phyloP scores from a whole-genome alignment of 345 rosid genomes.

The Alliaria petiolata region DNA sequence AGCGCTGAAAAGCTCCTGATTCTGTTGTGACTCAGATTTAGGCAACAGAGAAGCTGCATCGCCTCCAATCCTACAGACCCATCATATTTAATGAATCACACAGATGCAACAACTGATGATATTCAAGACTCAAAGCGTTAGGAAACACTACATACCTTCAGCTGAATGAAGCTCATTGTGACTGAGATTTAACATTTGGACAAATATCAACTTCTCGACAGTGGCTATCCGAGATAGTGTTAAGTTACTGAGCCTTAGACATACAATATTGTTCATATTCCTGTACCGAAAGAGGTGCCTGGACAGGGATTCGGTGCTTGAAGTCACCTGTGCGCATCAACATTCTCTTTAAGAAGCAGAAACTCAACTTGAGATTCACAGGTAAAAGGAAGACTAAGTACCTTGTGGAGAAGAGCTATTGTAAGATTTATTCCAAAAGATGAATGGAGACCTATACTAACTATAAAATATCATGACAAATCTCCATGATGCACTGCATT shows the following conservation, averaged over 20 bases:
- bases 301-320: conserved; percentile 40
- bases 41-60: conserved; percentile 68
- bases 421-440: too few species aligned
- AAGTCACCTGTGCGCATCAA: conserved; percentile 34
- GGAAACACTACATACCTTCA: conserved; percentile 58
- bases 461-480: too few species aligned
- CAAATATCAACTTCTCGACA: conserved; percentile 73
- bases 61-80: conserved; percentile 55
- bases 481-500: too few species aligned
- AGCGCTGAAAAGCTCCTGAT: conserved; percentile 65
- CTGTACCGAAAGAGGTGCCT: conserved; percentile 38
- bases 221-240: conserved; percentile 67
- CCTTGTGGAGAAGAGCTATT: too few species aligned
- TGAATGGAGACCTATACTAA: too few species aligned
- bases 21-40: conserved; percentile 72
- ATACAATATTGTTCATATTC: conserved; percentile 32
- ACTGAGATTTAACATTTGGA: conserved; percentile 87
- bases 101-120: neutral
- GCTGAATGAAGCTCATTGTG: conserved; percentile 75
- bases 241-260: conserved; percentile 61
- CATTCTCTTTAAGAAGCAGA: neutral
- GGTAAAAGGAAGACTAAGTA: too few species aligned
- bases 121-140: neutral
- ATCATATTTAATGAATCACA: neutral
- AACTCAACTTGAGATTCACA: too few species aligned